Percentiles rank a stretch among this genome's conserved stretches.
Conservation (phyloP, 805 yeast genomes). For the Saturnispora dispora region DNA sequence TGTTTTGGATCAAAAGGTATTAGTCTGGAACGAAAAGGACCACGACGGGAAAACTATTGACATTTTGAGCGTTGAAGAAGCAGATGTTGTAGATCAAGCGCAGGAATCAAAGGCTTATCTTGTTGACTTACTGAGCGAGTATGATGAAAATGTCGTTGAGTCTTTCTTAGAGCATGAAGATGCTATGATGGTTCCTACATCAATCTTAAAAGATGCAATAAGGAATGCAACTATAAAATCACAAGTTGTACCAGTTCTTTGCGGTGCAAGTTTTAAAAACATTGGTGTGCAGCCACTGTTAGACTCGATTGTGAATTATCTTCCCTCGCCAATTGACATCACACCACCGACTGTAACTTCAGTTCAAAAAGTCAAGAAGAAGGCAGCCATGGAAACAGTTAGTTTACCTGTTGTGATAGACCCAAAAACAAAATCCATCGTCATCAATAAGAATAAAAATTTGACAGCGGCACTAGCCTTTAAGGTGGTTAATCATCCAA, state of each 20-base stretch:
- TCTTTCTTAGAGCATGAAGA: slow-evolving; percentile 69
- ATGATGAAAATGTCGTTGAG: slow-evolving; percentile 70
- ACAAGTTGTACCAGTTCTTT: slow-evolving; percentile 65
- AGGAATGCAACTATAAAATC: slow-evolving; percentile 51
- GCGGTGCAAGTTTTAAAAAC: slow-evolving; percentile 89
- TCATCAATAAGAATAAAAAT: slow-evolving; percentile 49
- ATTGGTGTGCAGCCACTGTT: slow-evolving; percentile 92
- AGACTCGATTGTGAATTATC: slow-evolving; percentile 68
- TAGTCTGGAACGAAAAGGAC: slow-evolving; percentile 37
- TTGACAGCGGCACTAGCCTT: slow-evolving; percentile 78
- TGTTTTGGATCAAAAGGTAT: slow-evolving; percentile 51
- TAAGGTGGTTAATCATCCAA: slow-evolving; percentile 81
- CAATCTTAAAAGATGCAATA: slow-evolving; percentile 49
- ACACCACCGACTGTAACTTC: slow-evolving; percentile 42
- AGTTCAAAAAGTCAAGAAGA: slow-evolving; percentile 14
- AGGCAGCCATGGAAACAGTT: slow-evolving; percentile 1
- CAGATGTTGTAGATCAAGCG: slow-evolving; percentile 38
- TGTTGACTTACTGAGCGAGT: slow-evolving; percentile 76
- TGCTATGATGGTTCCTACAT: slow-evolving; percentile 54
- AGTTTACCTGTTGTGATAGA: slow-evolving; percentile 31
- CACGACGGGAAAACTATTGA: slow-evolving; percentile 40
- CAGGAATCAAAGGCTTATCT: slow-evolving; percentile 57
- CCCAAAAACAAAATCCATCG: slow-evolving; percentile 36
- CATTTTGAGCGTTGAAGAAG: slow-evolving; percentile 35
- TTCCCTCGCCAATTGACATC: slow-evolving; percentile 76